Evolutionary conservation across 345 rosid genomes (phyloP).

Genomic region (Kernera saxatilis): DNA sequence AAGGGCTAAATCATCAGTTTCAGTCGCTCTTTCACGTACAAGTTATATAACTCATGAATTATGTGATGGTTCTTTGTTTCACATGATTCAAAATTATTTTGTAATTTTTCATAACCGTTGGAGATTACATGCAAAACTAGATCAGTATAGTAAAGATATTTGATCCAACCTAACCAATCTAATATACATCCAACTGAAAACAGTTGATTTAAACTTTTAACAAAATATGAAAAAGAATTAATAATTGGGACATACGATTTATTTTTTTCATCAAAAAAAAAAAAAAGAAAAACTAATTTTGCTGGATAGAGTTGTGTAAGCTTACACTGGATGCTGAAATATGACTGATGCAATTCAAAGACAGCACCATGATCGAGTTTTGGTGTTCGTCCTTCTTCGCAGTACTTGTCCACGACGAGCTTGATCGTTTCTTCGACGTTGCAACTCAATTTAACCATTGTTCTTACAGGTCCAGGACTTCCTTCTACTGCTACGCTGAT

Average conservation of each 20-base stretch:
- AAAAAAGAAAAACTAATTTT: not conserved
- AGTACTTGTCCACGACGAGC: constrained; percentile 49
- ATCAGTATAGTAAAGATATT: not conserved
- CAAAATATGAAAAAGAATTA: no score
- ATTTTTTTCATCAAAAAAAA: not conserved
- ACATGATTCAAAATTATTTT: not conserved
- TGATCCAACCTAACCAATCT: not conserved
- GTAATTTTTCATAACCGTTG: not conserved
- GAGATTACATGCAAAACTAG: not conserved
- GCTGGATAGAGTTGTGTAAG: not conserved
- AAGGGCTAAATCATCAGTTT: not conserved
- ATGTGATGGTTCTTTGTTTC: not conserved
- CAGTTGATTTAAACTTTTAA: no score
- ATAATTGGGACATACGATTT: no score
- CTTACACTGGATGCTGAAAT: constrained; percentile 80
- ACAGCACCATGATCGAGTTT: constrained; percentile 38
- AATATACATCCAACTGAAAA: not conserved
- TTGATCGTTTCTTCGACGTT: constrained; percentile 68
- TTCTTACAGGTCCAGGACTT: constrained; percentile 86
- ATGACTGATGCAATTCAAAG: constrained; percentile 67
- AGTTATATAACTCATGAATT: not conserved
- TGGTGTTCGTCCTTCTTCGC: constrained; percentile 64
- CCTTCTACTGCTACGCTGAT: constrained; percentile 81
- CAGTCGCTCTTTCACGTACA: not conserved
- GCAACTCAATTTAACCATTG: constrained; percentile 68